phyloP scores from a whole-genome alignment of 306 rosid species.

The Acacia acuminata region DNA sequence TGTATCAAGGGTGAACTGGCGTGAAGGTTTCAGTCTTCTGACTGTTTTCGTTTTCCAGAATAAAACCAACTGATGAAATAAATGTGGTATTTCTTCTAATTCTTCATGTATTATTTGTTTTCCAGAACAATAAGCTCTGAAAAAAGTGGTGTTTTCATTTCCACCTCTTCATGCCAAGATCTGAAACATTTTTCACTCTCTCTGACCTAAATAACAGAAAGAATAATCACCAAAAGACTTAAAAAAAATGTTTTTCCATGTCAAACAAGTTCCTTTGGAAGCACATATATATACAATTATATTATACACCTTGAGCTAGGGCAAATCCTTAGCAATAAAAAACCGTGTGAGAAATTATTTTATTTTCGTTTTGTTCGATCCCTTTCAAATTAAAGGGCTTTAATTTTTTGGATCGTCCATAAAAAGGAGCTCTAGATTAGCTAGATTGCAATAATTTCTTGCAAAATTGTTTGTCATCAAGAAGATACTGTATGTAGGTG shows the following conservation, averaged over 20 bases:
- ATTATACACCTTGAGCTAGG: constrained; percentile 25
- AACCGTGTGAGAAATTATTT: neutral
- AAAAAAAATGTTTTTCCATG: neutral
- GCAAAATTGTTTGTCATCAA: neutral
- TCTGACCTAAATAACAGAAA: neutral
- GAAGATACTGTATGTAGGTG: neutral
- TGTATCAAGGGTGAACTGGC: neutral
- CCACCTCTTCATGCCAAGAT: constrained; percentile 25
- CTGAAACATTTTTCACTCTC: constrained; percentile 21
- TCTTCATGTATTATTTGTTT: constrained; percentile 11
- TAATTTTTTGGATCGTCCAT: neutral
- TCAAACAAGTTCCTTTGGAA: constrained; percentile 5
- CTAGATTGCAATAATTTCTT: neutral
- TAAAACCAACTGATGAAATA: neutral
- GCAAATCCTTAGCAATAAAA: constrained; percentile 24
- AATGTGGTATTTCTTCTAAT: neutral
- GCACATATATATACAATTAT: neutral
- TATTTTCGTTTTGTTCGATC: neutral
- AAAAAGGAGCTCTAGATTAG: neutral
- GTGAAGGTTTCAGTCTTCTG: constrained; percentile 31
- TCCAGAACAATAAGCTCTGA: neutral
- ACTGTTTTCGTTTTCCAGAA: neutral
- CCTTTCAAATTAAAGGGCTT: neutral
- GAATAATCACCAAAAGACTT: neutral
- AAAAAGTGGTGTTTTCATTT: neutral